Base-by-base conservation (phyloP, 805 yeast genomes). In the Myxozyma vanderwaltii region DNA sequence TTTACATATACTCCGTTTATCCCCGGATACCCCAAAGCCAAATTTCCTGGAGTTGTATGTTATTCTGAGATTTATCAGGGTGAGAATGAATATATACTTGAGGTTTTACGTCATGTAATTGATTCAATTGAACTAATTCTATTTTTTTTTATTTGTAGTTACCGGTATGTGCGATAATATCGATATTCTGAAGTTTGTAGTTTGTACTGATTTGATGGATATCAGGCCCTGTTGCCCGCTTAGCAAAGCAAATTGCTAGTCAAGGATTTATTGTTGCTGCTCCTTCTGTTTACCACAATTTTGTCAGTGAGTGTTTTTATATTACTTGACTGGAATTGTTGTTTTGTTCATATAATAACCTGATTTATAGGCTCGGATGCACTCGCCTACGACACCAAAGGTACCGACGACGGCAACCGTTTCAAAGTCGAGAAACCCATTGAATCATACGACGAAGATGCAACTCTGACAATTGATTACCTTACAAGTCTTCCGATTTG, bases 11-110 rank as follows among this genome's bases (percentile, higher is more conserved):
- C 85, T 53, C 95, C 95, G 13, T 81, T 78, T 65, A 79, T 88
- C 52, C 81, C 85, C 40, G 85, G 85, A 55, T 87, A 86, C 73
- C 92, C 94, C n/a, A 73, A 79, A 40, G 94, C 88, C 56, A 85
- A 83, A 69, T 88, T 87, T 69, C 94, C 95, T 0, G 95, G 88
- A 40, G 94, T 88, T 1, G 73, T 88, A 35, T 89, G 87, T 15
- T 88, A 83, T 74, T 83, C 89, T 56, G 95, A 88, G 72, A 88
- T 88, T 65, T 88, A 88, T 72, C 95, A 88, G 72, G 92, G 58
- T 61, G 19, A n/a, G 41, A 13, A 12, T 38, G 33, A 15, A 1
- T 35, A 29, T 27, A 19, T n/a, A n/a, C 10, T 24, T 41, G 48
- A 17, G 23, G 35, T 35, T 48, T 33, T 21, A 17, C 17, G 27